Base-by-base conservation (phyloP, 768 basidiomycete genomes). In the Chalciporus chontae region DNA sequence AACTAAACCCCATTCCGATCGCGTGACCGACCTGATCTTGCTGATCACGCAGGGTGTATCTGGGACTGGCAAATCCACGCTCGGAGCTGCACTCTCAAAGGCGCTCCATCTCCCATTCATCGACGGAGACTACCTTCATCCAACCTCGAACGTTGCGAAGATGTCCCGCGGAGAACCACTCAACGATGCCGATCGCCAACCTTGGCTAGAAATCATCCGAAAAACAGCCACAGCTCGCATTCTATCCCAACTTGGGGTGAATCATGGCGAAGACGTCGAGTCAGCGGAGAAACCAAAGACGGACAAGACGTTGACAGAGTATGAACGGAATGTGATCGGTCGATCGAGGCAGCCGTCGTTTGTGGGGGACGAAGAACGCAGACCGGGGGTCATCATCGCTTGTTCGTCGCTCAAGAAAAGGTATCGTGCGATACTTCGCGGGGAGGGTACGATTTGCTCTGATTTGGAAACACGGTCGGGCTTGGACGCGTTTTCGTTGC, bases 101-200 rank as follows among this genome's bases (percentile, higher is more conserved):
- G 71, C 73, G 23, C 73, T 91, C 42, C 67, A 66, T n/a, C 54
- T 91, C 52, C 85, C 91, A 1, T 95, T 88, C 70, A 71, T 92
- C 51, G 94, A 97, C 61, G 94, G 87, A 24, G 94, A 96, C 64
- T 84, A 87, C 53, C 75, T 96, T 24, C 94, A 97, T 63, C 87
- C 94, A 0, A 61, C 73, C 19, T 67, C 78, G 11, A 95, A 95
- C 67, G 79, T 95, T 37, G 84, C 79, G 24, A 98, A 97, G 77
- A 96, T 97, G 94, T 70, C 81, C 5, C 62, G 70, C 1, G 92
- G 92, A 0, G 68, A 73, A 19, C 86, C 93, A 5, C 72, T 98
- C 55, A 84, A 75, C 3, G 94, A 96, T 61, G 77, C 71, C 3
- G 94, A 96, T 64, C 83, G 93, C 17, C 74, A 79, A 56, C 92